Percentiles rank a stretch among this genome's conserved stretches.
Evolutionary conservation across 177 flowering plant genomes (phyloP).

Genomic region (Vitis hybrid): DNA sequence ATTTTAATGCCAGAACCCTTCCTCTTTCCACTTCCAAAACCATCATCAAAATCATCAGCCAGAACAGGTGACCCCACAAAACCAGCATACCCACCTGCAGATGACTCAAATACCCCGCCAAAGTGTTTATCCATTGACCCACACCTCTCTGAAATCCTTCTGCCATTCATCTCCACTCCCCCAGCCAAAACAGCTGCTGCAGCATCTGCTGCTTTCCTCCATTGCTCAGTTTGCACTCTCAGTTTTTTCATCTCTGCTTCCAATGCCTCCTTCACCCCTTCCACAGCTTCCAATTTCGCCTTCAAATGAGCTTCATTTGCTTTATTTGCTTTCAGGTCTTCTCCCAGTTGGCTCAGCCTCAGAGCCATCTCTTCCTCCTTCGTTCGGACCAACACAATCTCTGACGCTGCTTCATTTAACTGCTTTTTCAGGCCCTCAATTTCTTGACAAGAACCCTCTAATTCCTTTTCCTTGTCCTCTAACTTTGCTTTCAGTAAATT

Average conservation of each 20-base stretch:
- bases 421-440: slow-evolving; percentile 50
- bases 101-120: slow-evolving; percentile 34
- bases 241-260: slow-evolving; percentile 61
- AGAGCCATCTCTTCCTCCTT: slow-evolving; percentile 46
- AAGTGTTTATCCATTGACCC: slow-evolving; percentile 62
- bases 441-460: slow-evolving; percentile 35
- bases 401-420: slow-evolving; percentile 36
- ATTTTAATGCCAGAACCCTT: slow-evolving; percentile 65
- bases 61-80: slow-evolving; percentile 58
- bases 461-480: slow-evolving; percentile 53
- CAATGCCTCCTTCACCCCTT: slow-evolving; percentile 41
- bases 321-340: slow-evolving; percentile 50
- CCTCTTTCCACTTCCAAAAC: slow-evolving; percentile 53
- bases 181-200: slow-evolving; percentile 61
- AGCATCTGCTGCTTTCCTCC: slow-evolving; percentile 78
- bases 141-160: slow-evolving; percentile 43
- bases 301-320: slow-evolving; percentile 19
- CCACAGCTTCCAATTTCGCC: slow-evolving; percentile 39
- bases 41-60: slow-evolving; percentile 56
- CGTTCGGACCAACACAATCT: slow-evolving; percentile 32
- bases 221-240: slow-evolving; percentile 65
- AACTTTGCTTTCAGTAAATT: slow-evolving; percentile 39
- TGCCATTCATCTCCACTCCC: slow-evolving; percentile 40
- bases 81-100: slow-evolving; percentile 36
- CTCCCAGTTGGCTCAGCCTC: slow-evolving; percentile 36